Evolutionary conservation across 345 rosid genomes (phyloP).

Genomic region (Arabidopsis thaliana): DNA sequence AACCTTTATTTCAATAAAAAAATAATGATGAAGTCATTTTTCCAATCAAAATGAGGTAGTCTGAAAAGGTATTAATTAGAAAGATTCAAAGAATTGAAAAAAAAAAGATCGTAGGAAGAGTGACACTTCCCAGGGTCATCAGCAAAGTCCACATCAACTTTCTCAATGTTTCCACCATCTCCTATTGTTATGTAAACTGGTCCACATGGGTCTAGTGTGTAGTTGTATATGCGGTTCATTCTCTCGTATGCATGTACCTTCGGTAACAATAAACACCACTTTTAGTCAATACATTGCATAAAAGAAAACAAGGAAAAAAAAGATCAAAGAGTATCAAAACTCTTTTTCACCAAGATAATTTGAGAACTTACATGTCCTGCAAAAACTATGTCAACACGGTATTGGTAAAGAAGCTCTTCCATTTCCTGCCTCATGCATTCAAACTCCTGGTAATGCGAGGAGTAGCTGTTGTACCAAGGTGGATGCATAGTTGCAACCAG

Average conservation of each 20-base stretch:
- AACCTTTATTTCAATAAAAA: too few relatives aligned
- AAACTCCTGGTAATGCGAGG: conserved; percentile 86
- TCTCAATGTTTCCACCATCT: conserved; percentile 89
- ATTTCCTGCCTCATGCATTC: conserved; percentile 96
- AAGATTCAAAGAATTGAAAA: too few relatives aligned
- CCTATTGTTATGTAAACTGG: conserved; percentile 82
- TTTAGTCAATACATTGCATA: background rate
- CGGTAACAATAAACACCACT: background rate
- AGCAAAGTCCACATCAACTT: conserved; percentile 71
- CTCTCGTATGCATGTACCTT: conserved; percentile 97
- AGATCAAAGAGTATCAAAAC: background rate
- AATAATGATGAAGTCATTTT: too few relatives aligned
- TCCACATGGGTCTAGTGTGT: conserved; percentile 73
- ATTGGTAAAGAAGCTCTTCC: conserved; percentile 77
- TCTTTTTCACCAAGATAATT: background rate
- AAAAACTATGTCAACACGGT: conserved; percentile 71
- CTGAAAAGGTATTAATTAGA: too few relatives aligned
- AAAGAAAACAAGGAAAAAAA: background rate
- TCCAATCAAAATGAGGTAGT: too few relatives aligned
- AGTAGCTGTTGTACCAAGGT: conserved; percentile 85
- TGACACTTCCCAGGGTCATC: conserved; percentile 83
- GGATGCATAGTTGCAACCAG: conserved; percentile 85
- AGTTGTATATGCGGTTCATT: conserved; percentile 79
- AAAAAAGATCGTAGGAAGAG: too few relatives aligned
- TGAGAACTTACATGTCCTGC: conserved; percentile 73